Percentiles rank a stretch among this genome's conserved stretches.
phyloP scores from a whole-genome alignment of 176 grass and related monocot genomes.

The Aegilops tauschii region DNA sequence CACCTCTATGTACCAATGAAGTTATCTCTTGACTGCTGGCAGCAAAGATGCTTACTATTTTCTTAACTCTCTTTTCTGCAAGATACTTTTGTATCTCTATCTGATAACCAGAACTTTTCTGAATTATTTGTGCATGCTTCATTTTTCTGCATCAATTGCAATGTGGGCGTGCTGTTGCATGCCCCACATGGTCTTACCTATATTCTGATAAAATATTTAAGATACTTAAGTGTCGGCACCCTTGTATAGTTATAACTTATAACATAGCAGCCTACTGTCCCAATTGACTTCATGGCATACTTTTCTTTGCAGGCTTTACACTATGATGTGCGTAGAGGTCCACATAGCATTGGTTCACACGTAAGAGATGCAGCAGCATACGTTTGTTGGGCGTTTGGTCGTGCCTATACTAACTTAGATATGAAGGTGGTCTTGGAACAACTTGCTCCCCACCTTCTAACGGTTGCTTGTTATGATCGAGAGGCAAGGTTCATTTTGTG shows the following conservation, averaged over 20 bases:
- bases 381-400: slow-evolving; percentile 97
- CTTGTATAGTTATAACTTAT: slow-evolving; percentile 14
- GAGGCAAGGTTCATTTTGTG: slow-evolving; percentile 64
- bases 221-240: slow-evolving; percentile 1
- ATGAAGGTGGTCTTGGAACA: slow-evolving; percentile 82
- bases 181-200: not conserved
- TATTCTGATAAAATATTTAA: slow-evolving; percentile 27
- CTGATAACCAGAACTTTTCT: not conserved
- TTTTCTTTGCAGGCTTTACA: slow-evolving; percentile 70
- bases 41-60: not conserved
- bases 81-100: slow-evolving; percentile 8
- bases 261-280: slow-evolving; percentile 1
- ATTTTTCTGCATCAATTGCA: slow-evolving; percentile 21
- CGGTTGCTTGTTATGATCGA: slow-evolving; percentile 93
- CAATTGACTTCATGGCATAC: slow-evolving; percentile 17
- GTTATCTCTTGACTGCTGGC: not conserved
- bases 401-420: slow-evolving; percentile 84
- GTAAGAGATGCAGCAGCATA: slow-evolving; percentile 98
- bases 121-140: not conserved
- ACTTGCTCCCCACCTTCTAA: slow-evolving; percentile 88
- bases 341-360: slow-evolving; percentile 95
- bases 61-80: slow-evolving; percentile 13
- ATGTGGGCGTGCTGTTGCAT: not conserved
- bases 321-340: slow-evolving; percentile 86
- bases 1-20: not conserved